Conservation (phyloP, 2,329 filamentous ascomycete genomes). For the Cryphonectria radicalis region DNA sequence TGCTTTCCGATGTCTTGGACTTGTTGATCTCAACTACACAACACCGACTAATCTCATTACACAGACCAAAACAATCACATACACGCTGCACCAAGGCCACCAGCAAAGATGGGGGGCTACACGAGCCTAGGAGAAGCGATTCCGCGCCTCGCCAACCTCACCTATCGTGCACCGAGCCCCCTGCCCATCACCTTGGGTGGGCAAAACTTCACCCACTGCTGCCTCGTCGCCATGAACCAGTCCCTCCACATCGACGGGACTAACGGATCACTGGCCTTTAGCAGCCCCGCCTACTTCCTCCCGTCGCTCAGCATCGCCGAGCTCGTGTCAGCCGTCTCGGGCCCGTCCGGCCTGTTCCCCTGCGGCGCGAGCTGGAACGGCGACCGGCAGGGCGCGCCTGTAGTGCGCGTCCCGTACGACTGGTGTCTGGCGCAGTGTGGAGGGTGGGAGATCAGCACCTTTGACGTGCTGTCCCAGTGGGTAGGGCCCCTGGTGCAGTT, state of each 20-base stretch:
- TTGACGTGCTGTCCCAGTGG: conserved; percentile 34
- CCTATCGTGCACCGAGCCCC: not conserved
- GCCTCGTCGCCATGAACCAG: conserved; percentile 33
- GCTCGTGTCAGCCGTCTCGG: conserved; percentile 21
- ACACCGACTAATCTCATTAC: no score
- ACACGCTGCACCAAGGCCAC: not conserved
- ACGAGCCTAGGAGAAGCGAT: conserved; percentile 10
- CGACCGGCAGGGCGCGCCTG: conserved; percentile 29
- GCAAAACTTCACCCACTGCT: conserved; percentile 37
- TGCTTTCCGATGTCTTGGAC: no score
- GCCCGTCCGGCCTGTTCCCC: conserved; percentile 31
- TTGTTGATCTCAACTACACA: no score
- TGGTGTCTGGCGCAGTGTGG: conserved; percentile 32
- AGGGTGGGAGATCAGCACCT: conserved; percentile 34
- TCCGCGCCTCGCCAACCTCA: conserved; percentile 21
- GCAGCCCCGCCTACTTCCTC: conserved; percentile 22
- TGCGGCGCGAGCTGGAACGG: conserved; percentile 33
- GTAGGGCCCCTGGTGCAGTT: conserved; percentile 36
- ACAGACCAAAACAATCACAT: not conserved
- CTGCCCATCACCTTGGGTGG: conserved; percentile 24
- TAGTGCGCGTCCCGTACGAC: conserved; percentile 31
- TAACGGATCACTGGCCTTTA: conserved; percentile 27
- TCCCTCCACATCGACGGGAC: conserved; percentile 12
- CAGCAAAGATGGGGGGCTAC: conserved; percentile 4
- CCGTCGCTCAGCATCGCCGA: conserved; percentile 25